Base-by-base conservation (phyloP, 768 basidiomycete species). In the Amanita inopinata region DNA sequence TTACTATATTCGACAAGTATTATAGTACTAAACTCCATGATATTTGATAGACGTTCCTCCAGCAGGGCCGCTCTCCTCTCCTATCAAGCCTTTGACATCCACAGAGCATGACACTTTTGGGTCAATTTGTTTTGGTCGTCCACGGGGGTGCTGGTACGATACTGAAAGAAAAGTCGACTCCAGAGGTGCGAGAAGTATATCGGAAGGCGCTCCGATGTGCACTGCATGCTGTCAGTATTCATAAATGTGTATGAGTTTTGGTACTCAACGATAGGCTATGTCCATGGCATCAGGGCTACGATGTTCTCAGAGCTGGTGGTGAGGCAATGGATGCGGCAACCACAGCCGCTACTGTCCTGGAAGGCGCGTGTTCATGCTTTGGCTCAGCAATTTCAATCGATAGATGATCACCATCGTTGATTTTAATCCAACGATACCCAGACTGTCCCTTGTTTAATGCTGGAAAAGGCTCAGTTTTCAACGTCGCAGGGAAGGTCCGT, bases 281-380 rank as follows among this genome's bases (percentile, higher is more conserved):
- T 15, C 12, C 32, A 27, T 36, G 9, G 6, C 17, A 24, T 6
- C 22, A 69, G 67, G 87, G 87, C 1, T 65, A 87, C 49, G 53
- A 70, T 14, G 65, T 87, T 14, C 71, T 91, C 32, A 62, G 57
- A 28, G 59, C 67, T 2, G 83, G 82, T 11, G 87, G 86, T 0
- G 83, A 86, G 54, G 86, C 87, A 3, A 78, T 91, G 71, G 85
- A 90, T 55, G 86, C 88, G 12, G 76, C 70, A 3, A 78, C 83
- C 2, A 80, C 83, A 7, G 84, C 87, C 0, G 87, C 87, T 5
- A 64, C 74, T 0, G 58, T 66, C 11, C 63, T 91, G 71, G 87
- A 90, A 72, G 80, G 84, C 79, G n/a, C 31, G 22, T 61, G 49
- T 27, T 14, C 20, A 11, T 6, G 10, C 22, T 14, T 39, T 14